Conservation (phyloP, 2,329 filamentous ascomycete genomes). For the Bipolaris victoriae region DNA sequence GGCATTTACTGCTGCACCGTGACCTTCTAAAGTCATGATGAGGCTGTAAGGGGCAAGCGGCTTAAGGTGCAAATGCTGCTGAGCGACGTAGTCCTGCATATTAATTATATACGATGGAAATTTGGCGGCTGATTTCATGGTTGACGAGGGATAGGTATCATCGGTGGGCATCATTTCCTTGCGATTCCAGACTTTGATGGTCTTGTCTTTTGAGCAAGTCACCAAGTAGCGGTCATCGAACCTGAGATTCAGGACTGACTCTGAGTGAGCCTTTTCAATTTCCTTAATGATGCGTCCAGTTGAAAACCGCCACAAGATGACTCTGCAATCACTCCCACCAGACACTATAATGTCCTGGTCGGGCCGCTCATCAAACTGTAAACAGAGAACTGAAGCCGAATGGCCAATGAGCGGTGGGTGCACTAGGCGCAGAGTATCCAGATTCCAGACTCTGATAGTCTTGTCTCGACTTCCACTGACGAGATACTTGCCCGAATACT, state of each 20-base stretch:
- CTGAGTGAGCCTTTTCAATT: constrained; percentile 77
- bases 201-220: constrained; percentile 96
- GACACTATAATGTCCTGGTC: constrained; percentile 93
- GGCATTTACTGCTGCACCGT: constrained; percentile 91
- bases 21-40: constrained; percentile 80
- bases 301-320: constrained; percentile 93
- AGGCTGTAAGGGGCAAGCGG: constrained; percentile 72
- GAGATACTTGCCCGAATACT: constrained; percentile 83
- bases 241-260: constrained; percentile 91
- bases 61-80: constrained; percentile 54
- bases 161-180: constrained; percentile 52
- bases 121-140: constrained; percentile 50
- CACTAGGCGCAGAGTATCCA: constrained; percentile 79
- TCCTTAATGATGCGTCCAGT: constrained; percentile 83
- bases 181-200: constrained; percentile 95
- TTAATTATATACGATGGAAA: constrained; percentile 64
- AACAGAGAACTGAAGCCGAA: constrained; percentile 83
- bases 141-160: constrained; percentile 49
- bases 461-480: constrained; percentile 93
- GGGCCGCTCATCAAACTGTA: constrained; percentile 90
- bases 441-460: constrained; percentile 87
- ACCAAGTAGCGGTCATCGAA: constrained; percentile 92
- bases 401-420: constrained; percentile 78
- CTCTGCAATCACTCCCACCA: constrained; percentile 87
- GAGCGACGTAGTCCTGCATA: constrained; percentile 49